Conservation (phyloP, 805 yeast species). For the Myxozyma monticola region DNA sequence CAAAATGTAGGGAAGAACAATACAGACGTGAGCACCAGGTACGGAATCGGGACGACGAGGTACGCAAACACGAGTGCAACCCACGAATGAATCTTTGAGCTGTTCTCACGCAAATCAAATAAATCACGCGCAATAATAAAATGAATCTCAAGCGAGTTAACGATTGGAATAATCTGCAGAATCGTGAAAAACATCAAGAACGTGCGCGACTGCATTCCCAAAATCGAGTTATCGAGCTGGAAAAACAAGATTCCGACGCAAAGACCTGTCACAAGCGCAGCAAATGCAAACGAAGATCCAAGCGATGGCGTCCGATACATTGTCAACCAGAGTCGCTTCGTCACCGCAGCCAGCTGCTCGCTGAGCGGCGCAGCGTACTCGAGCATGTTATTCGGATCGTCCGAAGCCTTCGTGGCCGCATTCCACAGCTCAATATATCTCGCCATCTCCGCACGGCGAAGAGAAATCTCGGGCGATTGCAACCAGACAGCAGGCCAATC, state of each 20-base stretch:
- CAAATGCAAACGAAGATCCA: conserved; percentile 53
- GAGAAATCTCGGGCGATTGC: conserved; percentile 46
- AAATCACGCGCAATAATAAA: conserved; percentile 59
- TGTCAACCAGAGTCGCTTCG: conserved; percentile 55
- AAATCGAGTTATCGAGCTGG: conserved; percentile 64
- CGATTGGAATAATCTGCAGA: conserved; percentile 50
- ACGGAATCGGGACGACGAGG: conserved; percentile 60
- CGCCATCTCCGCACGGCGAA: conserved; percentile 55
- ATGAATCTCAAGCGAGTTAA: conserved; percentile 62
- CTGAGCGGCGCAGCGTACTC: conserved; percentile 21
- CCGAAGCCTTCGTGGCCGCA: conserved; percentile 45
- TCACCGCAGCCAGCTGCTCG: conserved; percentile 47
- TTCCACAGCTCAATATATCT: conserved; percentile 59
- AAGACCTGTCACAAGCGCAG: conserved; percentile 54
- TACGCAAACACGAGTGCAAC: conserved; percentile 55
- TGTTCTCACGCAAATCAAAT: conserved; percentile 72
- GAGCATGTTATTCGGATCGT: conserved; percentile 40
- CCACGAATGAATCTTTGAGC: conserved; percentile 72
- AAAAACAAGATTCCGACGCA: conserved; percentile 49
- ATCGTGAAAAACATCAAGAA: conserved; percentile 59
- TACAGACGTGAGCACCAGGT: conserved; percentile 58
- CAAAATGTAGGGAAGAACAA: conserved; percentile 59
- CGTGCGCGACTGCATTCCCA: conserved; percentile 57
- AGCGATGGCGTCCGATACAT: conserved; percentile 66
- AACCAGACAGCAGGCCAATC: conserved; percentile 62